phyloP scores from a whole-genome alignment of 2,329 filamentous ascomycete genomes.

The Verticillium albo-atrum region DNA sequence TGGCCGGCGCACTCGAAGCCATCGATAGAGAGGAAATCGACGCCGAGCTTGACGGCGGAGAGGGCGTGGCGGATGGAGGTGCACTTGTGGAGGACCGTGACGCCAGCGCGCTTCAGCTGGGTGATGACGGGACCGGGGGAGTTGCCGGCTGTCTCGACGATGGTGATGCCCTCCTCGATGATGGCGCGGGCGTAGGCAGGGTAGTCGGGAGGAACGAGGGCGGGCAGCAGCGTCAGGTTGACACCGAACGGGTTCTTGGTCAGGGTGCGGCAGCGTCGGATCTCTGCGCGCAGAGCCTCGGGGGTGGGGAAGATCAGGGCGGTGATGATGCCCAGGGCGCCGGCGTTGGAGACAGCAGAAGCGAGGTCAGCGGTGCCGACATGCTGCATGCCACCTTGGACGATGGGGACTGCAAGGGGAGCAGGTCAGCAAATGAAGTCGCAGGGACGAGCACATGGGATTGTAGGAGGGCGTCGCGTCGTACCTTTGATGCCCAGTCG shows the following conservation, averaged over 20 bases:
- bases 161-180: slow-evolving; percentile 85
- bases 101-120: slow-evolving; percentile 75
- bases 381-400: slow-evolving; percentile 87
- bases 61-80: slow-evolving; percentile 92
- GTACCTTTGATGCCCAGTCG: slow-evolving; percentile 50
- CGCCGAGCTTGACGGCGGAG: slow-evolving; percentile 87
- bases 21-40: slow-evolving; percentile 95
- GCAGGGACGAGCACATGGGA: not conserved
- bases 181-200: slow-evolving; percentile 84
- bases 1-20: slow-evolving; percentile 95
- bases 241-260: slow-evolving; percentile 81
- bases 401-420: slow-evolving; percentile 59
- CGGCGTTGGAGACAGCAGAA: slow-evolving; percentile 74
- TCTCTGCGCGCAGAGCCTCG: slow-evolving; percentile 89
- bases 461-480: not conserved
- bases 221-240: slow-evolving; percentile 90
- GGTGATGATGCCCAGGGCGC: slow-evolving; percentile 77
- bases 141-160: slow-evolving; percentile 93
- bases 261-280: slow-evolving; percentile 77
- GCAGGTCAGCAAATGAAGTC: not conserved
- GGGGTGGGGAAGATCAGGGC: slow-evolving; percentile 90
- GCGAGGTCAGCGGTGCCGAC: slow-evolving; percentile 78
- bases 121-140: slow-evolving; percentile 83
- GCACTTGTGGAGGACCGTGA: slow-evolving; percentile 91
- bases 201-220: slow-evolving; percentile 89